Base-by-base conservation (phyloP, 257 asterid species). In the Scutellaria galericulata region DNA sequence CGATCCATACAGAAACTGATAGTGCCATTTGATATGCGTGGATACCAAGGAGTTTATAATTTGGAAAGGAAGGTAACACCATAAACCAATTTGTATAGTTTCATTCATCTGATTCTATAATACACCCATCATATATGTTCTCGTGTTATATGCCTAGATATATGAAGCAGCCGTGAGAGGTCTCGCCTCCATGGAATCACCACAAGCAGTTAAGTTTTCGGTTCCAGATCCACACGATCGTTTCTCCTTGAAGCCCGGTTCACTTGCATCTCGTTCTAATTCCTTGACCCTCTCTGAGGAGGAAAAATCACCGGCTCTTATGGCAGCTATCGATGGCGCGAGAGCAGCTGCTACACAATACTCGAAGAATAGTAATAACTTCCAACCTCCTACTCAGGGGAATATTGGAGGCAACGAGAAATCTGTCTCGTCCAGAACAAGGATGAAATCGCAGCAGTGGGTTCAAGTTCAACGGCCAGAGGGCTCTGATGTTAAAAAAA, bases 1-100 rank as follows among this genome's bases (percentile, higher is more conserved):
- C 65, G n/a, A 57, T 60, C 62, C 48, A 2, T 76, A 88, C 84
- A 94, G 97, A 94, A 85, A 82, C 87, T 94, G 66, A 73, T 91
- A 9, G 81, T 94, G 41, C 99, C 99, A 42, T 94, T 94, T 70
- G 99, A 94, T 80, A 91, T 94, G 97, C 89, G 97, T 8, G 99
- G 97, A 7, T 83, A 73, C 81, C 96, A 88, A 73, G 95, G 97
- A n/a, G 96, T 94, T 55, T 94, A 94, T 81, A 91, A 94, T 80
- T 75, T 94, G 84, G 96, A 91, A 78, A 81, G 82, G 10, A 94
- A 85, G 99, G 99, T 91, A 81, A 67, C 31, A 0, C 42, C 20
- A 50, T n/a, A 71, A 73, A 31, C 77, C 40, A 45, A 55, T 35
- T 13, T 44, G 9, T 50, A 47, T 35, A 4, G 59, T 65, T 47